These are phyloP conservation scores for Coelastrella sp. DNA, from an alignment of 139 green algal species.

Conservation along the genomic window DNA sequence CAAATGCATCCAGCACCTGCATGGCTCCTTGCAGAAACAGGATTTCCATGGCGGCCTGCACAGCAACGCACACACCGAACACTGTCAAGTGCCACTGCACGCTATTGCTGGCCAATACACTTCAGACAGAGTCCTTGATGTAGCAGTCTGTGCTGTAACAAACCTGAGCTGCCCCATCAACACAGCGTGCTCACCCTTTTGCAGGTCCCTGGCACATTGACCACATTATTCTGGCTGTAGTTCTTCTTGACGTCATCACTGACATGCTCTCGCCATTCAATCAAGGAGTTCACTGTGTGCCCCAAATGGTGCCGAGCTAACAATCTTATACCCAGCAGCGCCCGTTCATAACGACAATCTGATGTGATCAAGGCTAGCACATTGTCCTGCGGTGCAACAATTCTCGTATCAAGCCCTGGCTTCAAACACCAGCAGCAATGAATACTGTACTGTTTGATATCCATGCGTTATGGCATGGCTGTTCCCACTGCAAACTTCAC, in stretches of 20 bases:
- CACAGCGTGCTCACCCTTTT: constrained; percentile 52
- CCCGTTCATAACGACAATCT: constrained; percentile 52
- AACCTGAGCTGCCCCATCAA: not conserved
- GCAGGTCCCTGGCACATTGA: constrained; percentile 45
- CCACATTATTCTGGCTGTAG: constrained; percentile 38
- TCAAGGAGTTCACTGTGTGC: constrained; percentile 43
- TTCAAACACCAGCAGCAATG: too few relatives aligned
- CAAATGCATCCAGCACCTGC: constrained; percentile 61
- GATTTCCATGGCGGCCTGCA: constrained; percentile 72
- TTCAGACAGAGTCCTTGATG: too few relatives aligned
- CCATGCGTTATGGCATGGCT: too few relatives aligned
- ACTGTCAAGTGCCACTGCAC: too few relatives aligned
- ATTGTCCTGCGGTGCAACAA: constrained; percentile 28
- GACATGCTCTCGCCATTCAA: constrained; percentile 38
- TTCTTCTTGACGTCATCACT: constrained; percentile 51
- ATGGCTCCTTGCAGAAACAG: constrained; percentile 76
- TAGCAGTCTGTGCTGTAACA: too few relatives aligned
- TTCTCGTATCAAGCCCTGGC: too few relatives aligned
- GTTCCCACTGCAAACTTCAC: too few relatives aligned
- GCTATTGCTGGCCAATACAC: too few relatives aligned
- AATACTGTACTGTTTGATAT: too few relatives aligned
- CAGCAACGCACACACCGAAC: not conserved
- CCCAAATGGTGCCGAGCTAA: constrained; percentile 53
- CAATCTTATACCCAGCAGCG: constrained; percentile 54
- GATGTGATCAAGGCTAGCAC: constrained; percentile 7